Evolutionary conservation across 139 green algal genomes (phyloP).

Genomic region (Chlorella sp.): DNA sequence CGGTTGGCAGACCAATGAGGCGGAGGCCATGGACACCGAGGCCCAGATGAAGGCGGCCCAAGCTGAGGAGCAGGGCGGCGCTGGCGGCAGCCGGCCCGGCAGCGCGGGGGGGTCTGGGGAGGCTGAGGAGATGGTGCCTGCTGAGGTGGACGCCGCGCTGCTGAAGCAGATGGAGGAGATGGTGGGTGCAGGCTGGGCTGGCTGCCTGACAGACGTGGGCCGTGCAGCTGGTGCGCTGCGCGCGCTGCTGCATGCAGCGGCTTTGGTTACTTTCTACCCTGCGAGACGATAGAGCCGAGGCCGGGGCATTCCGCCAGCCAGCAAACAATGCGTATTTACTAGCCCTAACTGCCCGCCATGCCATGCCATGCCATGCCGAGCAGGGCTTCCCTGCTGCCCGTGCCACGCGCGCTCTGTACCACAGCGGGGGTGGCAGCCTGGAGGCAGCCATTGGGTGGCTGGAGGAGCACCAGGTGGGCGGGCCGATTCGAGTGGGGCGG

Average conservation of each 20-base stretch:
- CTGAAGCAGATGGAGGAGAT: slow-evolving; percentile 87
- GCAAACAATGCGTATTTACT: no score
- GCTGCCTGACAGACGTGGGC: no score
- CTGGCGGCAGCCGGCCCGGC: neutral
- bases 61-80: slow-evolving; percentile 30
- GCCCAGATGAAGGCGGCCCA: slow-evolving; percentile 71
- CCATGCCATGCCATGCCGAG: neutral
- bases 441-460: slow-evolving; percentile 61
- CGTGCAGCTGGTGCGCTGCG: no score
- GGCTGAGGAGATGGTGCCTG: slow-evolving; percentile 59
- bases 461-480: neutral
- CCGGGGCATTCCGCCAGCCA: no score
- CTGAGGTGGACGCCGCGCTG: slow-evolving; percentile 69
- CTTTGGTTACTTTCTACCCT: no score
- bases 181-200: slow-evolving; percentile 65
- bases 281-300: no score
- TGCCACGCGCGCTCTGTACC: slow-evolving; percentile 72
- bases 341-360: neutral
- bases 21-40: slow-evolving; percentile 75
- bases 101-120: neutral
- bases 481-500: no score
- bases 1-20: slow-evolving; percentile 11
- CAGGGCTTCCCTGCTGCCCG: slow-evolving; percentile 63
- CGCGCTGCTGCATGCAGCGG: neutral
- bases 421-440: slow-evolving; percentile 60